These are phyloP conservation scores for Yarrowia sp. DNA, from an alignment of 805 yeast species.

Conservation along the genomic window DNA sequence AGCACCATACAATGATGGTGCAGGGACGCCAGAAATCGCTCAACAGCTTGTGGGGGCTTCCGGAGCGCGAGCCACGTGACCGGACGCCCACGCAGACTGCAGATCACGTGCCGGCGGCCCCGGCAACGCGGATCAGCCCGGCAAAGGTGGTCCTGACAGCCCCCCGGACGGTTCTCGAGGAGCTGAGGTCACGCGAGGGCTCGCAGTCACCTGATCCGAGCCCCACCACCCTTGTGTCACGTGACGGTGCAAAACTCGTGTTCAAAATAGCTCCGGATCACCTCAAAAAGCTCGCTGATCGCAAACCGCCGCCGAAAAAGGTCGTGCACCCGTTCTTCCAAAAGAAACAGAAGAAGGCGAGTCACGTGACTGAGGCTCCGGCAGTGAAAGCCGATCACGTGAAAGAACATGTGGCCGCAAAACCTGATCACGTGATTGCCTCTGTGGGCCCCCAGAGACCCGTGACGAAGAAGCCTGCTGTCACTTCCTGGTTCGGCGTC, in stretches of 20 bases:
- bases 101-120: background rate
- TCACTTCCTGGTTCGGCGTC: background rate
- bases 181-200: background rate
- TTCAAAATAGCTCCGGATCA: conserved; percentile 16
- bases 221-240: background rate
- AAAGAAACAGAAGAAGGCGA: conserved; percentile 23
- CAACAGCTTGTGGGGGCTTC: conserved; percentile 24
- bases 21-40: conserved; percentile 34
- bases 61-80: conserved; percentile 7
- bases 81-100: background rate
- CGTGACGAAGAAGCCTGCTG: background rate
- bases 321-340: conserved; percentile 23
- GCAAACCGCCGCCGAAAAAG: conserved; percentile 24
- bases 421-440: background rate
- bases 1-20: conserved; percentile 8
- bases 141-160: background rate
- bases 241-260: background rate
- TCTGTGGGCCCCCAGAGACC: background rate
- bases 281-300: conserved; percentile 4
- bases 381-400: background rate
- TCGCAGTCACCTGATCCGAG: conserved; percentile 1
- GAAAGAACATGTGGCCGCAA: background rate
- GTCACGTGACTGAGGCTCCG: background rate
- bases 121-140: too few relatives aligned
- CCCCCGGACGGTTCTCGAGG: background rate